phyloP scores from a whole-genome alignment of 2,329 filamentous ascomycete species.

The Pyrenochaeta sp. region DNA sequence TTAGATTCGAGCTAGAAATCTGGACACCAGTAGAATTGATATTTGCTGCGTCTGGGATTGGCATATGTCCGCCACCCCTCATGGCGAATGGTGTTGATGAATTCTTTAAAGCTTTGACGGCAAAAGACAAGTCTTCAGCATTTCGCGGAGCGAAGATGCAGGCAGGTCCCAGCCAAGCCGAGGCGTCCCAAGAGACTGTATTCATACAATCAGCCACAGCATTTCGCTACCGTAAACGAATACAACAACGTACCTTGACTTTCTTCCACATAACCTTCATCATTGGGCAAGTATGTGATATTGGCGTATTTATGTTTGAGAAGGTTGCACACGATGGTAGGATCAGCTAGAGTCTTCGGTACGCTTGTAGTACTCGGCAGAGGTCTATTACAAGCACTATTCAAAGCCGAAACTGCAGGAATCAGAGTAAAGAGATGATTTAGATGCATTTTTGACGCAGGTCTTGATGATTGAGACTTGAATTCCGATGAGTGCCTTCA shows the following conservation, averaged over 20 bases:
- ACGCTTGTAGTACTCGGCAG: too few species aligned
- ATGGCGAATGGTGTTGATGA: constrained; percentile 28
- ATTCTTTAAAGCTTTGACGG: constrained; percentile 18
- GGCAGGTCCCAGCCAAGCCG: constrained; percentile 20
- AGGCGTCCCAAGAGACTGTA: constrained; percentile 15
- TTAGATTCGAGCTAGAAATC: constrained; percentile 28
- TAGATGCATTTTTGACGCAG: too few species aligned
- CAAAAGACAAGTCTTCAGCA: constrained; percentile 24
- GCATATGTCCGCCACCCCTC: constrained; percentile 35
- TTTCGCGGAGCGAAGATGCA: constrained; percentile 25
- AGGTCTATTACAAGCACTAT: too few species aligned
- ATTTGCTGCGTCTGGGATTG: constrained; percentile 26
- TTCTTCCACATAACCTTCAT: constrained; percentile 11
- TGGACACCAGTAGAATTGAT: constrained; percentile 29
- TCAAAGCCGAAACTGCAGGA: too few species aligned
- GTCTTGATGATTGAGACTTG: too few species aligned
- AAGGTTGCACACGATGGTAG: constrained; percentile 3
- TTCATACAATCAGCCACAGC: not conserved
- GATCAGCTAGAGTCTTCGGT: not conserved
- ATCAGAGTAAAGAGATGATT: too few species aligned
- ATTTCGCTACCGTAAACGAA: not conserved
- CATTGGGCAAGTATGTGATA: constrained; percentile 13
- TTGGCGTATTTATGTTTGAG: constrained; percentile 13
- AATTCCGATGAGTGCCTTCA: too few species aligned
- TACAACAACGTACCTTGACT: constrained; percentile 5